Conservation (phyloP, 2,329 filamentous ascomycete genomes). For the Lomentospora prolificans region DNA sequence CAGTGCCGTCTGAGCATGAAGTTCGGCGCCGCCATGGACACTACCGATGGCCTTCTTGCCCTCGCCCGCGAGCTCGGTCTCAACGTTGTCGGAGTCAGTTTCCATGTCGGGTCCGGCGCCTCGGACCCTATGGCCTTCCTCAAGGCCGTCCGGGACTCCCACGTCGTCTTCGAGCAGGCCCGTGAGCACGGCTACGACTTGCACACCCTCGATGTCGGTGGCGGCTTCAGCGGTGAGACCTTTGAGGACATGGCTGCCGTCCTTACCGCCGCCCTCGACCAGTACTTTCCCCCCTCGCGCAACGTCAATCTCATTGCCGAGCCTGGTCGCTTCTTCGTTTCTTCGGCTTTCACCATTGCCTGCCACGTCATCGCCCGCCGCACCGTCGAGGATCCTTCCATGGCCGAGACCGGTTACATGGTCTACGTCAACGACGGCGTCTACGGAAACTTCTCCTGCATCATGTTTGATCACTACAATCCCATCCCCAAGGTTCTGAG, state of each 20-base stretch:
- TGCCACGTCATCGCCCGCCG: slow-evolving; percentile 94
- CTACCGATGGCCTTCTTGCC: slow-evolving; percentile 64
- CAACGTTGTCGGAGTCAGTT: slow-evolving; percentile 91
- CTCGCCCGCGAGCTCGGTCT: slow-evolving; percentile 74
- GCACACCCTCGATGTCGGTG: slow-evolving; percentile 86
- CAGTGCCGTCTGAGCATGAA: slow-evolving; percentile 94
- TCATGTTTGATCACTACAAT: slow-evolving; percentile 98
- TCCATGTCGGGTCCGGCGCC: slow-evolving; percentile 94
- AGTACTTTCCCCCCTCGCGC: slow-evolving; percentile 67
- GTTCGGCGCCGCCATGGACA: slow-evolving; percentile 85
- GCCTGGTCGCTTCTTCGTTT: slow-evolving; percentile 93
- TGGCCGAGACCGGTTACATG: slow-evolving; percentile 73
- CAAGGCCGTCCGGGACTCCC: slow-evolving; percentile 84
- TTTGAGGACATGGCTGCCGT: slow-evolving; percentile 86
- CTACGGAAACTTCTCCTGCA: slow-evolving; percentile 97
- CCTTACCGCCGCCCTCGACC: slow-evolving; percentile 69
- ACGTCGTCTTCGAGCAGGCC: slow-evolving; percentile 80
- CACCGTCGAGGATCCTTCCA: slow-evolving; percentile 63
- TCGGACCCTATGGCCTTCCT: slow-evolving; percentile 87
- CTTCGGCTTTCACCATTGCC: slow-evolving; percentile 85
- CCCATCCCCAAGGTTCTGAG: slow-evolving; percentile 75
- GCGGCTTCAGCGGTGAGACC: slow-evolving; percentile 81
- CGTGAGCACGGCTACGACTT: slow-evolving; percentile 65
- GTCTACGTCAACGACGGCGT: slow-evolving; percentile 95
- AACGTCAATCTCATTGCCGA: slow-evolving; percentile 84